Evolutionary conservation across 495 filamentous ascomycete genomes (phyloP), one percentile per base, ranked within the genome.

Genomic region (Aspergillus panamensis): DNA sequence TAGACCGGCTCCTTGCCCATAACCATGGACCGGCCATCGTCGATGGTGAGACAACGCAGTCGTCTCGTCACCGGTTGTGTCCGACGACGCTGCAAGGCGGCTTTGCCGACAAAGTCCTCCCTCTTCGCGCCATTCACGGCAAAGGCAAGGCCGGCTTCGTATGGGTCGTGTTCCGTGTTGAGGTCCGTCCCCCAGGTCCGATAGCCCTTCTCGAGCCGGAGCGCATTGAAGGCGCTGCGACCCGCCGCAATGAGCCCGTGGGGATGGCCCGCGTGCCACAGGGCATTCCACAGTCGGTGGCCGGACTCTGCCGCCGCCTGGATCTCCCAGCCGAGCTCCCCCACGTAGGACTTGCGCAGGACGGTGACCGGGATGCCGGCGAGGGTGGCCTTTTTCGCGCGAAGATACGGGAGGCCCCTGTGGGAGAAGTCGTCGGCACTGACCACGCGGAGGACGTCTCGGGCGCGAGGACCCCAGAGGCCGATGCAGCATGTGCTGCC

Each of bases 1-100:
- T 69, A 80, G 3, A 82, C 75, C 1, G 79, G 79, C 59, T 82
- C 79, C 57, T 80, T 82, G 3, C 78, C 78, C 3, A 82, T 63
- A 31, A 80, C 66, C 51, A 80, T 61, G 1, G 77, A 80, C 8
- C 59, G 60, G 3, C 76, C 72, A 57, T 82, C 79, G 44, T 77
- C 66, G 45, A 80, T 55, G 0, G 72, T 77, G 19, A 81, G 60
- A 53, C 73, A 74, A 8, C 73, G 67, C 32, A 80, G 62, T 0
- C 64, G 66, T 3, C 73, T 69, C 8, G 62, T 37, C 6, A 66
- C 62, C 6, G 62, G 50, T 32, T 66, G 29, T 20, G 61, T 60
- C 0, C 62, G 43, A 0, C 67, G 68, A 6, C 61, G 57, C 51
- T 72, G 59, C 21, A 80, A 21, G 6, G 77, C 68, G 33, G 52